Base-by-base conservation (phyloP, 192 early-diverging fungal species). In the Chytriomyces sp. region DNA sequence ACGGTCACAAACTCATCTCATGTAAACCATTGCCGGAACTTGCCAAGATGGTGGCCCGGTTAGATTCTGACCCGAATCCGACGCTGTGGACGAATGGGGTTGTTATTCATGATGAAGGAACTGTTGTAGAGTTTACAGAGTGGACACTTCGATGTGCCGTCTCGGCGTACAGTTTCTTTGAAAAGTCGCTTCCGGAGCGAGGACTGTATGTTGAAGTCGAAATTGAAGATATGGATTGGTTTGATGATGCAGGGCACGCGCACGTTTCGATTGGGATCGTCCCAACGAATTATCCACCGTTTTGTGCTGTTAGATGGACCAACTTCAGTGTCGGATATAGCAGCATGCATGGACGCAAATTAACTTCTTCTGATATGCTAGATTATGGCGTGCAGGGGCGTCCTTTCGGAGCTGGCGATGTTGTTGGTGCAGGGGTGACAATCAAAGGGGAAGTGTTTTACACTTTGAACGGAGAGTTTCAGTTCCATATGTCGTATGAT, bases 31-130 rank as follows among this genome's bases (percentile, higher is more conserved):
- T 28, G 20, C 11, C 13, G 16, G 50, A 71, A 43, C 44, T 71
- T 10, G 45, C n/a, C 9, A 9, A 44, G 7, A 50, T 71, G 23
- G 57, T 60, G n/a, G 9, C 47, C 0, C 49, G 69, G 18, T 26
- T 71, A 26, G 50, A 18, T 8, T 16, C 20, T 26, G 69, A 71
- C 50, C 69, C 69, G 57, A 9, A 71, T 26, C 69, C 69, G 16
- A 16, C 7, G 8, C 26, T 71, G 11, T 71, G 69, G 69, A 50
- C 20, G 10, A 50, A 71, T 10, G 69, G 69, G 11, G 57, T 71
- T 13, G 11, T 7, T 9, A 44, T 71, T 10, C 16, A 20, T 16
- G 69, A 24, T 35, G n/a, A 20, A 13, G 69, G 69, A 7, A 8
- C 50, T 10, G 13, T 60, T 0, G 47, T 60, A 20, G 16, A 50